phyloP scores from a whole-genome alignment of 441 rosid species.

The Mallotus japonicus region DNA sequence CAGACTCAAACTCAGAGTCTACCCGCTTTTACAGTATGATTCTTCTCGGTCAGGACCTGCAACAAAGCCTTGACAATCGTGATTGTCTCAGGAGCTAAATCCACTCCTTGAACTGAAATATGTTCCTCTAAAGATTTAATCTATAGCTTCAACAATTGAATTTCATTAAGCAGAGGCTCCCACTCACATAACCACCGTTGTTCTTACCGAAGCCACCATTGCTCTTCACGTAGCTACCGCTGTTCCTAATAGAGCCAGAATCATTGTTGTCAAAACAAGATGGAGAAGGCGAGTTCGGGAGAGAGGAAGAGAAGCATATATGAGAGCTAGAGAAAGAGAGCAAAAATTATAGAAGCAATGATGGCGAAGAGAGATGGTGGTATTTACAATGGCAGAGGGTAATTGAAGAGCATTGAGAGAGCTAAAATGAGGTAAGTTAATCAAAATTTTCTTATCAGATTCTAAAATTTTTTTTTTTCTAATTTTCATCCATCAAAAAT shows the following conservation, averaged over 20 bases:
- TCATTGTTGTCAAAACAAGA: conserved; percentile 36
- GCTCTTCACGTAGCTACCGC: conserved; percentile 90
- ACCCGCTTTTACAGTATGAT: conserved; percentile 54
- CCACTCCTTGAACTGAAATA: conserved; percentile 33
- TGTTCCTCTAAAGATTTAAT: conserved; percentile 48
- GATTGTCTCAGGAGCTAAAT: conserved; percentile 36
- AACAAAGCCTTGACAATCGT: conserved; percentile 47
- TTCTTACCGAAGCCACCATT: conserved; percentile 84
- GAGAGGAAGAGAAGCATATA: conserved; percentile 33
- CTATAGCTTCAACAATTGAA: conserved; percentile 55
- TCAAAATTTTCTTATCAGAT: too few relatives aligned
- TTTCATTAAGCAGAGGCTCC: conserved; percentile 53
- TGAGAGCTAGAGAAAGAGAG: conserved; percentile 22
- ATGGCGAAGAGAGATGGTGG: too few relatives aligned
- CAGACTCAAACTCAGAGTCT: conserved; percentile 16
- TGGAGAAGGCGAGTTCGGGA: conserved; percentile 5
- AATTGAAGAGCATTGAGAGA: too few relatives aligned
- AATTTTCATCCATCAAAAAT: too few relatives aligned
- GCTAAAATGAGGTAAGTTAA: too few relatives aligned
- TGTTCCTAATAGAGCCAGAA: conserved; percentile 87
- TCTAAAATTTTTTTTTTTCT: too few relatives aligned
- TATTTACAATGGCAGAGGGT: too few relatives aligned
- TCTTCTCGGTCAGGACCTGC: conserved; percentile 61
- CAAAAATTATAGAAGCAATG: too few relatives aligned
- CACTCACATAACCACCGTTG: conserved; percentile 74